Evolutionary conservation across 225 moss, liverwort and hornwort genomes (phyloP), one percentile per base, ranked within the genome.

Genomic region (Sphagnum contortum): DNA sequence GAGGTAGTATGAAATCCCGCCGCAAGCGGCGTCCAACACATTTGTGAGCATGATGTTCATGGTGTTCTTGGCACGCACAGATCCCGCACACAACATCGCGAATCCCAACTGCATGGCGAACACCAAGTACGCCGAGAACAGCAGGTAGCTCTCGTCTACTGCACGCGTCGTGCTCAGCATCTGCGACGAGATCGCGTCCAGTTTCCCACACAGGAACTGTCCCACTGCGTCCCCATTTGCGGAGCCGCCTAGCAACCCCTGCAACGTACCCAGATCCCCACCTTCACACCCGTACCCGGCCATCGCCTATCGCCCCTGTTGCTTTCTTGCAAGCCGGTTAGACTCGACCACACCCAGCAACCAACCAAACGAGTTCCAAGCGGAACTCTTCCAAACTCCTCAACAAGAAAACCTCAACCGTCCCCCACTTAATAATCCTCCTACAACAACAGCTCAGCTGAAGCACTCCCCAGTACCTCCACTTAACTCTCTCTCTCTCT

Each of bases 1-100:
- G 60, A 94, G 48, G 75, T 94, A 94, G 57, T 89, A 94, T 4
- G 94, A 91, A 13, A 94, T 61, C 0, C 89, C 94, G 1, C 94
- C 91, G 13, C 85, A 85, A 2, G 91, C 91, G 0, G 94, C 94
- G 63, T 94, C 94, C 60, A 94, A 64, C 3, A 94, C 81, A 9
- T 94, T 94, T 4, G 94, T 94, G 69, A 94, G 77, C 85, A 94
- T 89, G 56, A 94, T 94, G 60, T 94, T 94, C 84, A 88, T 88
- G 8, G 94, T 85, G 71, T 94, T 94, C 78, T 94, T 94, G 0
- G 94, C 82, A 2, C 94, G 73, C 46, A 94, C 94, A 4, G 94
- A 94, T 2, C 94, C 94, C 3, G 94, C 94, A 45, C 91, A 94
- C 57, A 94, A 77, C 94, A 94, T 94, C 3, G 94, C 94, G 67